Base-by-base conservation (phyloP, 2,329 filamentous ascomycete species). In the Talaromyces funiculosus region DNA sequence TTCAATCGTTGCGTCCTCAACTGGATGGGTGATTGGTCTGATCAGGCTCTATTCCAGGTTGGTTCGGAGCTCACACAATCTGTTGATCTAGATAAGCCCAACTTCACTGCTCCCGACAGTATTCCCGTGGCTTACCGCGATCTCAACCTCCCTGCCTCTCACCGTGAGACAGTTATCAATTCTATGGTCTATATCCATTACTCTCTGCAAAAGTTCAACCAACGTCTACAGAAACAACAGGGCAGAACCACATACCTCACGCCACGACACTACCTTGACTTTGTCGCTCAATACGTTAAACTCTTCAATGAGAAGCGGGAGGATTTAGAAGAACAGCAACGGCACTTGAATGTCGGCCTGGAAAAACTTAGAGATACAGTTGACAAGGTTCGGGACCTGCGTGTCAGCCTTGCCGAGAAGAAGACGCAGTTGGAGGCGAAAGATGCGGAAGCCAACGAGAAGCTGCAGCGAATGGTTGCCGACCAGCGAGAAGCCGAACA, bases 1-100 rank as follows among this genome's bases (percentile, higher is more conserved):
- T 99, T 99, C 88, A 99, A 99, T 80, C 89, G 94, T 82, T 99
- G 94, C 72, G 94, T 99, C 53, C 87, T 99, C 68, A 99, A 99
- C 78, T 99, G 94, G 94, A 97, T 99, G 73, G 94, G 94, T 65
- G 94, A 99, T 77, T 99, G 94, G 94, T 99, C 94, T 57, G 94
- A 99, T 74, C 94, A 99, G 78, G 95, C 94, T 38, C 84, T 99
- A 20, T 99, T 95, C 86, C 95, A 99, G 76, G 95, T 99, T 64
- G 92, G 90, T 24, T 92, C 90, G 64, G 94, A 99, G 75, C 85
- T 99, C 61, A 99, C 95, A 0, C 90, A 96, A 66, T 93, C 91
- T n/a, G 87, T 99, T 62, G 94, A 99, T 72, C 83, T 99, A 59
- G 94, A 99, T 72, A 88, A 92, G 64, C 82, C 90, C 57, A 92